phyloP scores from a whole-genome alignment of 257 asterid genomes.

The Ilex aquifolium region DNA sequence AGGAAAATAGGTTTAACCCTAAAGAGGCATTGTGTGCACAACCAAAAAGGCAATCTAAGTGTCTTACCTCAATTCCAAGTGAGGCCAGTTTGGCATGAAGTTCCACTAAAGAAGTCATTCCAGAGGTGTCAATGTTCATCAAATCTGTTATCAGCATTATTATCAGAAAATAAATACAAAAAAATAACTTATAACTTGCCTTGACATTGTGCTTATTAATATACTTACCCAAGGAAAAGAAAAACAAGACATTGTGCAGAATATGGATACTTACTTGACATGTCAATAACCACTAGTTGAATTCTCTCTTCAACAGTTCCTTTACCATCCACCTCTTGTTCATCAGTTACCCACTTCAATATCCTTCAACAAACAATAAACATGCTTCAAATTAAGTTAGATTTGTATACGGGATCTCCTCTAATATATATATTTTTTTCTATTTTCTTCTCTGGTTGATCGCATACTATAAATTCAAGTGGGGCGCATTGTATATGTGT shows the following conservation, averaged over 20 bases:
- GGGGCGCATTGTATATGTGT: too few species aligned
- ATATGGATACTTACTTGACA: conserved; percentile 24
- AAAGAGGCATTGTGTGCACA: too few species aligned
- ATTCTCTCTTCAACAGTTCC: conserved; percentile 15
- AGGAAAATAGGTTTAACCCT: too few species aligned
- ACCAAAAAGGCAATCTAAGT: too few species aligned
- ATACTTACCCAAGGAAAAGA: too few species aligned
- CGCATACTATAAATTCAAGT: too few species aligned
- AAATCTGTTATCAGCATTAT: conserved; percentile 13
- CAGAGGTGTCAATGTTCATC: conserved; percentile 31
- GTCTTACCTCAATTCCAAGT: conserved; percentile 24
- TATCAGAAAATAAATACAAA: neutral
- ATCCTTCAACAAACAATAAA: neutral
- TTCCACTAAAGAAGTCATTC: conserved; percentile 24
- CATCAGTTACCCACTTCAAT: conserved; percentile 12
- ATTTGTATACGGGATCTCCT: too few species aligned
- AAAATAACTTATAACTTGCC: neutral
- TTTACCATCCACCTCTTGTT: conserved; percentile 9
- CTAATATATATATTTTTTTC: too few species aligned
- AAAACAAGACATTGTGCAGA: too few species aligned
- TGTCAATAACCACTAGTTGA: conserved; percentile 26
- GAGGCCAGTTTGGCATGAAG: conserved; percentile 16
- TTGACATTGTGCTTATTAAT: too few species aligned
- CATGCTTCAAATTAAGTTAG: neutral
- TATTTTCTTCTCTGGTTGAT: too few species aligned